Base-by-base conservation (phyloP, 2,329 filamentous ascomycete species). In the Aspergillus sojae region DNA sequence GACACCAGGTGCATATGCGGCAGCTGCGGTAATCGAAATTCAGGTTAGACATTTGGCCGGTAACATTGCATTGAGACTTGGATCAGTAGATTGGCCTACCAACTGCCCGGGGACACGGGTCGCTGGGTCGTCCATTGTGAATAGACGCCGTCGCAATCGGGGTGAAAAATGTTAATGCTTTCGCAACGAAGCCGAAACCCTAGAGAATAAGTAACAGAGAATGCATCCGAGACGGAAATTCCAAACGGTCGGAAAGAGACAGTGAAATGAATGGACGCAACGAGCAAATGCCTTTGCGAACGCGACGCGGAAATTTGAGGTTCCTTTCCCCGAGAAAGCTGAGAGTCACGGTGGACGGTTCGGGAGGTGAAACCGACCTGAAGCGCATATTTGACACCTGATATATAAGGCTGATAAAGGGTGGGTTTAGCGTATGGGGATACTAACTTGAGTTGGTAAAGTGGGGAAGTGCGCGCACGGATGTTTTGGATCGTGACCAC, bases 1-100 rank as follows among this genome's bases (percentile, higher is more conserved):
- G 93, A 97, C 67, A 97, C 84, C 66, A 97, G 88, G 78, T 98
- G 94, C 71, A 97, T 88, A 81, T 98, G 94, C 59, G 89, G 90
- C 74, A 96, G 87, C 92, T 95, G 74, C 21, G 63, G 39, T 14
- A 11, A 34, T 36, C 14, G 53, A 45, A 59, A 70, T 41, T 68
- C 50, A 70, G 65, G 50, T 64, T 54, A 67, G 48, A 41, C 54
- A 50, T 46, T 45, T 48, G 48, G 32, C 56, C 46, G 7, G 9
- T 23, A 39, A 5, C 34, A 60, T 61, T 48, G 45, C 34, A 58
- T 50, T 46, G 48, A 60, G 55, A 61, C 58, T 54, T 52, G 32
- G 43, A 62, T 39, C 54, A 61, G 58, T 57, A 54, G 57, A 59
- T 60, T 36, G 63, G 72, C 78, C 65, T 78, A 83, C 81, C 75